A percentile compares a stretch with the other conserved stretches of the same genome.
Conservation (phyloP, 495 filamentous ascomycete genomes). For the Glonium stellatum region DNA sequence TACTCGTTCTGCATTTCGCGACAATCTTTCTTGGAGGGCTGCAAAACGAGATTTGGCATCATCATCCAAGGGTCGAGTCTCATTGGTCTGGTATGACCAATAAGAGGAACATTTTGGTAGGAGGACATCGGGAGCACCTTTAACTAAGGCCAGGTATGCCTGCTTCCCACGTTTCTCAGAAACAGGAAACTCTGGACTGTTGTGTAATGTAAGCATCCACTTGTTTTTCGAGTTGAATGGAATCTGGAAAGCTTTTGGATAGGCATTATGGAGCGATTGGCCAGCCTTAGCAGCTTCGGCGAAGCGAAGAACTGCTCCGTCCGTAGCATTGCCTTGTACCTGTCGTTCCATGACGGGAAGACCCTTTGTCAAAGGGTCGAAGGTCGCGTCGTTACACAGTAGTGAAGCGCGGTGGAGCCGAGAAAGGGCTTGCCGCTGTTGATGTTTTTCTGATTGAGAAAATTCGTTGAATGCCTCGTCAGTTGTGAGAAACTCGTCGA, state of each 20-base stretch:
- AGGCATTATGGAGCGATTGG: background rate
- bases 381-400: constrained; percentile 34
- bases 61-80: constrained; percentile 35
- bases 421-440: background rate
- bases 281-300: constrained; percentile 16
- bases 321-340: constrained; percentile 36
- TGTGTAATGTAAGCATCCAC: constrained; percentile 33
- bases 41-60: constrained; percentile 35
- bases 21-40: constrained; percentile 39
- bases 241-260: constrained; percentile 28
- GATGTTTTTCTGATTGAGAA: background rate
- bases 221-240: constrained; percentile 40
- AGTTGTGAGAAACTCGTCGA: constrained; percentile 1
- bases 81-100: constrained; percentile 36
- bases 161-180: background rate
- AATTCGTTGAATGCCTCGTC: constrained; percentile 2
- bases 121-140: constrained; percentile 48
- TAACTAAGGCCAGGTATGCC: constrained; percentile 27
- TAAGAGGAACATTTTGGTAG: constrained; percentile 42
- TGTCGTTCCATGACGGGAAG: constrained; percentile 30
- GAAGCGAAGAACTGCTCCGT: constrained; percentile 33
- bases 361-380: constrained; percentile 25
- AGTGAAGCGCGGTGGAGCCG: constrained; percentile 27
- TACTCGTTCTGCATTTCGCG: constrained; percentile 46
- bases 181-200: constrained; percentile 23